Percentiles rank a stretch among this genome's conserved stretches.
These are phyloP conservation scores for Suillus cothurnatus DNA, from an alignment of 768 basidiomycete genomes.

Conservation along the genomic window DNA sequence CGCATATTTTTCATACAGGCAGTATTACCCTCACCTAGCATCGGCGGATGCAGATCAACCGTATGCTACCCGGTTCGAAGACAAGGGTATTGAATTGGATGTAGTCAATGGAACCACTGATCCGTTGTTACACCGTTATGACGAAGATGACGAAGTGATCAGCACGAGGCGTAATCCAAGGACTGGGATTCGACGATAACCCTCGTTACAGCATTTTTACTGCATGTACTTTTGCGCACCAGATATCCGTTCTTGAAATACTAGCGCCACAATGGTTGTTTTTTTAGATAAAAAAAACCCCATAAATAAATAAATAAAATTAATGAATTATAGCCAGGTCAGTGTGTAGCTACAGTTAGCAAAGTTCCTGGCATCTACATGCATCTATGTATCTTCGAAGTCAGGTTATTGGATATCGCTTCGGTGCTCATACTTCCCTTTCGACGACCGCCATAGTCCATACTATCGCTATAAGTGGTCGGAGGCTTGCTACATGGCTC, in stretches of 20 bases:
- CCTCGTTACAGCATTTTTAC: not conserved
- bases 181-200: slow-evolving; percentile 1
- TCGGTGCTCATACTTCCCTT: not conserved
- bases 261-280: too few relatives aligned
- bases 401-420: not conserved
- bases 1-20: slow-evolving; percentile 77
- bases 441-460: not conserved
- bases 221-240: not conserved
- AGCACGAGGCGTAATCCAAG: not conserved
- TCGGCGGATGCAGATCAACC: slow-evolving; percentile 64
- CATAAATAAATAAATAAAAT: too few relatives aligned
- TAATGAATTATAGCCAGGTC: not conserved
- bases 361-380: not conserved
- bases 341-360: not conserved
- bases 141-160: slow-evolving; percentile 3
- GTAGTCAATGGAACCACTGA: not conserved
- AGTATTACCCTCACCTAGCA: slow-evolving; percentile 73
- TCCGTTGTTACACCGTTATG: not conserved
- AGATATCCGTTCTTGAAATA: too few relatives aligned
- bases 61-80: slow-evolving; percentile 65
- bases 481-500: not conserved
- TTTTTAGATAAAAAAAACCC: too few relatives aligned
- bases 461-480: not conserved
- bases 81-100: slow-evolving; percentile 6
- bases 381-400: not conserved